Base-by-base conservation (phyloP, 2,329 filamentous ascomycete species). In the Helotiales sp. region DNA sequence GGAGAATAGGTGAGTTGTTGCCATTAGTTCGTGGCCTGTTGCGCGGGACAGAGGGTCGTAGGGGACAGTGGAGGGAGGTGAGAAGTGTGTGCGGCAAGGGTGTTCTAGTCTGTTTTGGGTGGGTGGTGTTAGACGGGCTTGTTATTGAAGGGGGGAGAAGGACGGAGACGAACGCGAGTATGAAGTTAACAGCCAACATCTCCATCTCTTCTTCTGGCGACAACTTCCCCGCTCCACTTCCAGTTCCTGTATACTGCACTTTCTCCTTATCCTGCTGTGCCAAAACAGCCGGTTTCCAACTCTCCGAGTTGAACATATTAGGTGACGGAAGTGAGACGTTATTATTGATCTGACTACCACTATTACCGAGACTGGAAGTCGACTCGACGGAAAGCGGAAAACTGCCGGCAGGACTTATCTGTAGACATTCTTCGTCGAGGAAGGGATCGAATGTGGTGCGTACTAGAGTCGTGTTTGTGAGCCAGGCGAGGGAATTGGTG, bases 121-220 rank as follows among this genome's bases (percentile, higher is more conserved):
- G 17, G 6, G 5, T 20, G 10, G 17, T n/a, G 40, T 45, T 45
- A 45, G 40, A 11, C 3, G 34, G n/a, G n/a, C n/a, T n/a, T n/a
- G n/a, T n/a, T n/a, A n/a, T n/a, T n/a, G n/a, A n/a, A n/a, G n/a
- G n/a, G n/a, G n/a, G n/a, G n/a, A n/a, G n/a, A n/a, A n/a, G 11
- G 17, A 64, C 26, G 26, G 10, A 13, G 15, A 70, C 72, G 54
- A 63, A 74, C 74, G 75, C 73, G 15, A 76, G 72, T 32, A 75
- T 75, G 55, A 76, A 75, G 32, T 75, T 76, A 20, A 76, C 71
- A 22, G 74, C 74, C n/a, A 73, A 43, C 2, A 69, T 69, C 20
- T 69, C 65, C 30, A 71, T 20, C 47, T 71, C 68, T 5, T 24
- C 43, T 40, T 37, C 40, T 54, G 32, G 11, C 11, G 37, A 32